These are phyloP conservation scores for Kurtzmaniella cleridarum DNA, from an alignment of 805 yeast species.

Conservation along the genomic window DNA sequence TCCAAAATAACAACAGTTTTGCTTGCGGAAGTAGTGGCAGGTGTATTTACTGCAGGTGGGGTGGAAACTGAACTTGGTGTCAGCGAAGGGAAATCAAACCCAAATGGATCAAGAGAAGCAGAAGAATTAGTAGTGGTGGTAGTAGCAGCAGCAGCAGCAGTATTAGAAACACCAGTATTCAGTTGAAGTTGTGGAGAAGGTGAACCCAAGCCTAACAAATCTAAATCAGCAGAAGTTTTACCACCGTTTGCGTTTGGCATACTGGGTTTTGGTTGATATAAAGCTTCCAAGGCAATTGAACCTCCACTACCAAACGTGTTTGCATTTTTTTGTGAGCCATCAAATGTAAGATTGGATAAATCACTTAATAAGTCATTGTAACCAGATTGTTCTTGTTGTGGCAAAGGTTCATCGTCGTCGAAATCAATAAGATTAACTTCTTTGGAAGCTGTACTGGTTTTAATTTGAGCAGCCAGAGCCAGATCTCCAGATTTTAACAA, in stretches of 20 bases:
- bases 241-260: slow-evolving; percentile 6
- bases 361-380: slow-evolving; percentile 72
- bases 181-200: slow-evolving; percentile 37
- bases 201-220: slow-evolving; percentile 32
- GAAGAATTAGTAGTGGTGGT: too few relatives aligned
- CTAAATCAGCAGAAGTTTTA: slow-evolving; percentile 11
- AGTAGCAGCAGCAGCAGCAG: slow-evolving; percentile 7
- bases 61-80: slow-evolving; percentile 24
- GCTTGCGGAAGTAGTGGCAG: slow-evolving; percentile 11
- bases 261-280: slow-evolving; percentile 7
- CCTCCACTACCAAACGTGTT: slow-evolving; percentile 52
- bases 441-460: slow-evolving; percentile 18
- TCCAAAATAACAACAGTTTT: slow-evolving; percentile 32
- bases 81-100: slow-evolving; percentile 32
- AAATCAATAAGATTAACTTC: slow-evolving; percentile 39
- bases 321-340: slow-evolving; percentile 17
- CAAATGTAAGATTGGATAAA: slow-evolving; percentile 56
- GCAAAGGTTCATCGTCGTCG: slow-evolving; percentile 37
- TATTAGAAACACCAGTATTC: slow-evolving; percentile 16
- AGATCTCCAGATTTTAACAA: slow-evolving; percentile 61
- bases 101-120: slow-evolving; percentile 34
- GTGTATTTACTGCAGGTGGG: slow-evolving; percentile 12
- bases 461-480: slow-evolving; percentile 47
- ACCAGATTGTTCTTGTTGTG: slow-evolving; percentile 32
- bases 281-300: slow-evolving; percentile 32